Evolutionary conservation across 2,329 filamentous ascomycete species (phyloP), one percentile per base, ranked within the genome.

Genomic region (Colletotrichum kahawae): DNA sequence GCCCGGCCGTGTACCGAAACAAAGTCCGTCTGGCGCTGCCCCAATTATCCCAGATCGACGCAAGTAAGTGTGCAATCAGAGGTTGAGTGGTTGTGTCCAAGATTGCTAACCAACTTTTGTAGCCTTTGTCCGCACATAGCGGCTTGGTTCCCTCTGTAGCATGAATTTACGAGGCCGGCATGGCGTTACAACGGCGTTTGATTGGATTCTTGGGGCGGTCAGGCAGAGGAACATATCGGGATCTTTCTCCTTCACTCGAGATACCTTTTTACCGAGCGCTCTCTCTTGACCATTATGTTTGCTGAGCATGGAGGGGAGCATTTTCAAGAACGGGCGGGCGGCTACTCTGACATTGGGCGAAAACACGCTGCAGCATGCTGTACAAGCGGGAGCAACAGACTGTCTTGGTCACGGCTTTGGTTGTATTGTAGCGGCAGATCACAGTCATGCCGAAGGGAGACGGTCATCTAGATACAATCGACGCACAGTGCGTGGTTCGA

Each of bases 41-140:
- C 72, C 94, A 97, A 83, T 87, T 99, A 67, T 91, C 91, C 82
- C 96, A 99, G 87, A 98, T 99, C 82, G 97, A 99, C 91, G 97
- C 97, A 74, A 97, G 96, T 98, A 89, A 92, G 95, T 95, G 5
- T 31, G n/a, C 18, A 48, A 33, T 29, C 27, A 8, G 21, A 21
- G 13, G 14, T 12, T n/a, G 10, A 21, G 27, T 13, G 9, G 27
- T 21, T 7, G 4, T 34, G 5, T 24, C 10, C n/a, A 24, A 31
- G 7, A 48, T 6, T 31, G 59, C 75, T 77, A 43, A 78, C 51
- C 14, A 12, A 29, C 13, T 14, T 8, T 1, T 7, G 51, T 29
- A 78, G 77, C 77, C n/a, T 78, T 72, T 57, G 74, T 78, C 64
- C 77, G 73, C 63, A 67, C 77, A 48, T 77, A 62, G 77, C 66